These are phyloP conservation scores for Helminthosporium solani DNA, from an alignment of 2,329 filamentous ascomycete genomes.

Conservation along the genomic window DNA sequence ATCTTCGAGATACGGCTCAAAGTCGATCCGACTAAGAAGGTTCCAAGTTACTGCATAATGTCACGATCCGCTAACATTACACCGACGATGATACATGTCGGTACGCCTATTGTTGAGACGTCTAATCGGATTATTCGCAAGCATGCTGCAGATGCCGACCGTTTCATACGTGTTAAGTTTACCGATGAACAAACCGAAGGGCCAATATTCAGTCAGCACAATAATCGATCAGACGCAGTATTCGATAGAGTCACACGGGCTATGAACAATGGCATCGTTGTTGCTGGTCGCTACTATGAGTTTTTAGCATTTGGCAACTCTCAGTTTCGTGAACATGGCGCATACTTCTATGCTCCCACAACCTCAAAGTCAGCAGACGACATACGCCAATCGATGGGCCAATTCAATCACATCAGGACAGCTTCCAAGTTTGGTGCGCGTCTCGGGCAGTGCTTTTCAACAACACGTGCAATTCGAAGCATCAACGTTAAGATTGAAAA, in stretches of 20 bases:
- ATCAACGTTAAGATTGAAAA: constrained; percentile 59
- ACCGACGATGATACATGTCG: constrained; percentile 77
- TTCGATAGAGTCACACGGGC: constrained; percentile 73
- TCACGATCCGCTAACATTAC: constrained; percentile 78
- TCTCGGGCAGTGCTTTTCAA: constrained; percentile 93
- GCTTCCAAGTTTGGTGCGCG: constrained; percentile 90
- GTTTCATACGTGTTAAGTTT: constrained; percentile 87
- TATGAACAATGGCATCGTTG: constrained; percentile 73
- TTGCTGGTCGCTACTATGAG: constrained; percentile 79
- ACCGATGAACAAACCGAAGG: constrained; percentile 70
- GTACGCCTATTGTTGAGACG: constrained; percentile 75
- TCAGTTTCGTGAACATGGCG: constrained; percentile 86
- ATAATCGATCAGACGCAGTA: constrained; percentile 54
- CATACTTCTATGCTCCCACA: constrained; percentile 85
- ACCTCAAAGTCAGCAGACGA: constrained; percentile 66
- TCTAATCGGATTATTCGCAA: constrained; percentile 84
- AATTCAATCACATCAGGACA: constrained; percentile 75
- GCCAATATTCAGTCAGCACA: constrained; percentile 30
- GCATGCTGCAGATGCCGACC: constrained; percentile 67
- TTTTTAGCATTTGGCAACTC: constrained; percentile 96
- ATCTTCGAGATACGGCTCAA: constrained; percentile 61
- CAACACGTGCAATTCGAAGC: constrained; percentile 72
- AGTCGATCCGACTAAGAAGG: constrained; percentile 37
- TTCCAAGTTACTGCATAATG: constrained; percentile 72
- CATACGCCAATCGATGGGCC: constrained; percentile 84